These are phyloP conservation scores for Aspergillus cejpii DNA, from an alignment of 2,329 filamentous ascomycete species.

Conservation along the genomic window DNA sequence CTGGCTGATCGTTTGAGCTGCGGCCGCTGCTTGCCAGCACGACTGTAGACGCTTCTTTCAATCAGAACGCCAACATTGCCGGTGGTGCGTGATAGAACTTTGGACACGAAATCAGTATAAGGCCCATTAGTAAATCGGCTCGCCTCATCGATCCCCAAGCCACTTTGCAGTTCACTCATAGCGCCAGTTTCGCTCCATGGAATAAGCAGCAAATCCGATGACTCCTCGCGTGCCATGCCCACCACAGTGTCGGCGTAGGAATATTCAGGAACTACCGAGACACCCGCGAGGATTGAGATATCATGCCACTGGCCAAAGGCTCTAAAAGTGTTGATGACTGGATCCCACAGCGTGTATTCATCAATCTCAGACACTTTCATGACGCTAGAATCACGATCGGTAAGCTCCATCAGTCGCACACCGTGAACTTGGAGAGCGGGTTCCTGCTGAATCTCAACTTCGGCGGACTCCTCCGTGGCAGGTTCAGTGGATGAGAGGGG, in stretches of 20 bases:
- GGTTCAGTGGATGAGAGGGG: slow-evolving; percentile 13
- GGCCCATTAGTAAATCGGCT: slow-evolving; percentile 53
- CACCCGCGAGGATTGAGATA: slow-evolving; percentile 71
- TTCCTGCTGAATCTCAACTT: slow-evolving; percentile 15
- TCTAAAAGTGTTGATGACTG: slow-evolving; percentile 84
- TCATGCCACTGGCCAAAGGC: slow-evolving; percentile 81
- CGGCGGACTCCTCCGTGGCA: slow-evolving; percentile 19
- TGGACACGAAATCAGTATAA: slow-evolving; percentile 68
- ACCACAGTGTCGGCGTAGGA: slow-evolving; percentile 73
- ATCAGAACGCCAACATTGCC: slow-evolving; percentile 73
- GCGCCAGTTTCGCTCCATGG: slow-evolving; percentile 84
- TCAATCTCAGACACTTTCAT: slow-evolving; percentile 86
- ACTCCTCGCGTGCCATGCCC: slow-evolving; percentile 61
- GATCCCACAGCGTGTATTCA: slow-evolving; percentile 65
- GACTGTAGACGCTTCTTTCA: slow-evolving; percentile 57
- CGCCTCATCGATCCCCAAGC: slow-evolving; percentile 47
- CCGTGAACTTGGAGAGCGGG: slow-evolving; percentile 67
- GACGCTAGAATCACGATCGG: slow-evolving; percentile 86
- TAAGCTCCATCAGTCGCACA: slow-evolving; percentile 77
- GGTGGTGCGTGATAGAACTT: slow-evolving; percentile 55
- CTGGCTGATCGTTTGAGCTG: slow-evolving; percentile 45
- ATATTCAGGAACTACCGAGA: slow-evolving; percentile 69
- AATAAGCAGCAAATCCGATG: slow-evolving; percentile 68
- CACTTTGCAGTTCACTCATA: slow-evolving; percentile 58
- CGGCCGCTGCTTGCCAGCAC: slow-evolving; percentile 16